These are phyloP conservation scores for Tricholoma bakamatsutake DNA, from an alignment of 768 basidiomycete genomes.

Conservation along the genomic window DNA sequence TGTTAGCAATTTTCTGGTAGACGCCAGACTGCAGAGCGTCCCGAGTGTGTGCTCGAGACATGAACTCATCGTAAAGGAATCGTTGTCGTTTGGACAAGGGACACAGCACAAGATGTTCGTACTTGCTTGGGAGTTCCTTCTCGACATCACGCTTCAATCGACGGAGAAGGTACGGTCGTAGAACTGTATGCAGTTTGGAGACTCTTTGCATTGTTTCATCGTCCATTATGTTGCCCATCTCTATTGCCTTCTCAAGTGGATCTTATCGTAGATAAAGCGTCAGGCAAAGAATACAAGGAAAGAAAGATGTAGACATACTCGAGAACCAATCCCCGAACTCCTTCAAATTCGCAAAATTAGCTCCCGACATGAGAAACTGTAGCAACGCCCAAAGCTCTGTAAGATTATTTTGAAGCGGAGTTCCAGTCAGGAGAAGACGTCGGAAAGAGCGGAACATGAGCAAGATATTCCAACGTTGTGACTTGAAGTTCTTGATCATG, in stretches of 20 bases:
- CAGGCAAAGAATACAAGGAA: neutral
- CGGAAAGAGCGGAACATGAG: conserved; percentile 84
- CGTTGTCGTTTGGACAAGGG: conserved; percentile 87
- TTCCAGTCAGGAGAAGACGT: conserved; percentile 89
- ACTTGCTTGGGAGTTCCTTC: conserved; percentile 90
- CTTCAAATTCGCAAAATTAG: conserved; percentile 85
- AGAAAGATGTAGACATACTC: conserved; percentile 46
- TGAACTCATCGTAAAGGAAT: conserved; percentile 96
- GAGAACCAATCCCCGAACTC: conserved; percentile 98
- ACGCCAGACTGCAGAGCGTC: conserved; percentile 80
- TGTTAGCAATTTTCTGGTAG: conserved; percentile 87
- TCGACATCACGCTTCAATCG: conserved; percentile 98
- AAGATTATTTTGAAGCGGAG: conserved; percentile 94
- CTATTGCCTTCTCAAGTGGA: conserved; percentile 91
- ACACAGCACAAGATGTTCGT: conserved; percentile 85
- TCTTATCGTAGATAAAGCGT: conserved; percentile 40
- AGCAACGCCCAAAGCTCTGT: conserved; percentile 94
- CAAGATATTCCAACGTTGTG: conserved; percentile 88
- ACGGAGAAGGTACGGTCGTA: conserved; percentile 94
- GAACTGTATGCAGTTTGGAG: conserved; percentile 83
- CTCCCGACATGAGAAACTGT: conserved; percentile 89
- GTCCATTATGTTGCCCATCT: conserved; percentile 69
- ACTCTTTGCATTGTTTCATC: conserved; percentile 84
- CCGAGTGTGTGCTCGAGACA: conserved; percentile 80
- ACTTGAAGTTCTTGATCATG: conserved; percentile 97